These are phyloP conservation scores for Cercophora sp. DNA, from an alignment of 495 filamentous ascomycete genomes.

Conservation along the genomic window DNA sequence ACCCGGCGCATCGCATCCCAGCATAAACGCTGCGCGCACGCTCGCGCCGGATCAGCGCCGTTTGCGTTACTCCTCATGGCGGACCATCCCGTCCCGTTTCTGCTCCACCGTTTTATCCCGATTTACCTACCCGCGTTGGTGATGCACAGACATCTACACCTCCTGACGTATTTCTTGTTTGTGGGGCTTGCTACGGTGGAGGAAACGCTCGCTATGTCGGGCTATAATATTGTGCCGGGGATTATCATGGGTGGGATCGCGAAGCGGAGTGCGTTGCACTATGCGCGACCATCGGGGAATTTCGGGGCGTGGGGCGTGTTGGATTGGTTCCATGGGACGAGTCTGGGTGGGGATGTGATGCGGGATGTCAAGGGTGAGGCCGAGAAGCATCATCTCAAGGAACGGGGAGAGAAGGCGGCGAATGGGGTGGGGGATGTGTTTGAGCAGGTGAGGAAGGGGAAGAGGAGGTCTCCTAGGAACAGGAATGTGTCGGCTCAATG, in stretches of 20 bases:
- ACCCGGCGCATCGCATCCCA: conserved; percentile 34
- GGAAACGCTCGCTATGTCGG: conserved; percentile 71
- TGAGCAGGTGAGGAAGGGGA: conserved; percentile 31
- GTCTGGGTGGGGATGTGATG: conserved; percentile 52
- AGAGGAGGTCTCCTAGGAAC: conserved; percentile 34
- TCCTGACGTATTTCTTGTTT: conserved; percentile 75
- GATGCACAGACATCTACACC: conserved; percentile 56
- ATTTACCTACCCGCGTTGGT: conserved; percentile 60
- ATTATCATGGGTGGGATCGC: conserved; percentile 74
- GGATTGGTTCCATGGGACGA: conserved; percentile 74
- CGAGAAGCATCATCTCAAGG: conserved; percentile 54
- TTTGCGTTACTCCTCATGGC: conserved; percentile 60
- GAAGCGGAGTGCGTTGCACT: conserved; percentile 64
- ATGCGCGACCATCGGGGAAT: conserved; percentile 59
- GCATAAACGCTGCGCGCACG: conserved; percentile 66
- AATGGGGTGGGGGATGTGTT: conserved; percentile 33
- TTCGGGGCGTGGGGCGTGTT: conserved; percentile 73
- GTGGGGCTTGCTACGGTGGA: conserved; percentile 65
- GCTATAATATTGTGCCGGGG: conserved; percentile 70
- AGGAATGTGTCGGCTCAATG: conserved; percentile 5
- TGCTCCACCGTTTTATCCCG: conserved; percentile 67
- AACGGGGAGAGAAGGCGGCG: conserved; percentile 37
- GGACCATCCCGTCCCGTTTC: conserved; percentile 74
- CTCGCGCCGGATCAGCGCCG: conserved; percentile 40
- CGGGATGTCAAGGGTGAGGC: conserved; percentile 54